Evolutionary conservation across 2,329 filamentous ascomycete genomes (phyloP).

Genomic region (Pseudogymnoascus sp.): DNA sequence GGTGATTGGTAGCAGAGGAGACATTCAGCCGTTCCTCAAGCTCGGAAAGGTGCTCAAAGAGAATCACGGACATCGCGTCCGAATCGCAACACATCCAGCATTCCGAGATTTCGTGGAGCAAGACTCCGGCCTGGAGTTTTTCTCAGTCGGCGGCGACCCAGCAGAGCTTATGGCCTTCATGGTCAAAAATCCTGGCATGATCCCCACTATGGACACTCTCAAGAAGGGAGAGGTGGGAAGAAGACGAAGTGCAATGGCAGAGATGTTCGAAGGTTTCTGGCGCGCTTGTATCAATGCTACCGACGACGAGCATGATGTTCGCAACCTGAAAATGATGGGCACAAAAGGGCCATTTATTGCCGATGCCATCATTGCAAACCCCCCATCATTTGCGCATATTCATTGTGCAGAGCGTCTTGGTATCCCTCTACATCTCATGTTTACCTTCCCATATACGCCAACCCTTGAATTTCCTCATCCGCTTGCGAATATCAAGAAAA

Average conservation of each 20-base stretch:
- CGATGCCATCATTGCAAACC: conserved; percentile 81
- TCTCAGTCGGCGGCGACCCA: conserved; percentile 72
- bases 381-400: conserved; percentile 69
- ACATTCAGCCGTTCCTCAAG: conserved; percentile 73
- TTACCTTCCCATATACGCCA: conserved; percentile 74
- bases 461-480: conserved; percentile 70
- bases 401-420: conserved; percentile 72
- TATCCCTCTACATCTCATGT: conserved; percentile 71
- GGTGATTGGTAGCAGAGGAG: conserved; percentile 74
- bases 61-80: conserved; percentile 65
- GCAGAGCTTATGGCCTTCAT: conserved; percentile 82
- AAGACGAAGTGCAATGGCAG: conserved; percentile 63
- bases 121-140: conserved; percentile 68
- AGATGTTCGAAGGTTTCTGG: conserved; percentile 83
- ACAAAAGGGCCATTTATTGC: conserved; percentile 56
- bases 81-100: conserved; percentile 71
- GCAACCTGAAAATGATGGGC: conserved; percentile 60
- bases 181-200: conserved; percentile 72
- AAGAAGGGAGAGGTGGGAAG: conserved; percentile 66
- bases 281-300: conserved; percentile 67
- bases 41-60: conserved; percentile 67
- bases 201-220: conserved; percentile 66
- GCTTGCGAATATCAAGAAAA: conserved; percentile 61
- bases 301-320: conserved; percentile 57
- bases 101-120: conserved; percentile 71